Base-by-base conservation (phyloP, 108 stramenopile genomes). In the Nitzschia putrida region DNA sequence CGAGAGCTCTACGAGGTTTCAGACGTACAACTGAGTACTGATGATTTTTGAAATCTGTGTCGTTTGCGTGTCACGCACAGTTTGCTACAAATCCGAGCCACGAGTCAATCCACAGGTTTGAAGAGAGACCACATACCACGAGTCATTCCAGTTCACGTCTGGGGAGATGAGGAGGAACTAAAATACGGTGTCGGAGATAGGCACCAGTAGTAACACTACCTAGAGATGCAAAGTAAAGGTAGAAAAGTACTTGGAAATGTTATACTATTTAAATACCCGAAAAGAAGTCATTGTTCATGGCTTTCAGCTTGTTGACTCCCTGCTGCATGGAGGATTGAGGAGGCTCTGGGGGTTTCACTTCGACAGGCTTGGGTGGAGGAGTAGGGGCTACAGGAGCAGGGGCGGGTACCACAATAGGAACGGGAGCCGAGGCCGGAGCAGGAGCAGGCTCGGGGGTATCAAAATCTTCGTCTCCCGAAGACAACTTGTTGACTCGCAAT, bases 231-330 rank as follows among this genome's bases (percentile, higher is more conserved):
- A 34, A 34, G 3, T 34, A 34, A 34, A 34, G 1, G 29, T 34
- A 34, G 4, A 34, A 4, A 34, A 34, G 3, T 34, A 34, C 29
- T 34, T 34, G 29, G 29, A 34, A 34, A 49, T 16, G 47, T 49
- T 49, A 11, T 18, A 18, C 2, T 49, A 4, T 49, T 56, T 80
- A 84, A 72, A 85, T 43, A 24, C 73, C 72, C 29, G 85, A 87
- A 80, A 94, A 94, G 78, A 94, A 94, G 63, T 90, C 93, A 52
- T 71, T 74, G 66, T 84, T 94, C 93, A 94, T 94, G 13, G 74
- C 70, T 71, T 86, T 80, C 70, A 91, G 53, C 39, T 84, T 87
- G 39, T 79, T 74, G 77, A 94, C 68, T 50, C 79, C 82, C 16
- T 85, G 80, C 64, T 90, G 83, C 85, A 85, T 83, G 20, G 75